phyloP scores from a whole-genome alignment of 208 protist species.

The Lotmaria passim region DNA sequence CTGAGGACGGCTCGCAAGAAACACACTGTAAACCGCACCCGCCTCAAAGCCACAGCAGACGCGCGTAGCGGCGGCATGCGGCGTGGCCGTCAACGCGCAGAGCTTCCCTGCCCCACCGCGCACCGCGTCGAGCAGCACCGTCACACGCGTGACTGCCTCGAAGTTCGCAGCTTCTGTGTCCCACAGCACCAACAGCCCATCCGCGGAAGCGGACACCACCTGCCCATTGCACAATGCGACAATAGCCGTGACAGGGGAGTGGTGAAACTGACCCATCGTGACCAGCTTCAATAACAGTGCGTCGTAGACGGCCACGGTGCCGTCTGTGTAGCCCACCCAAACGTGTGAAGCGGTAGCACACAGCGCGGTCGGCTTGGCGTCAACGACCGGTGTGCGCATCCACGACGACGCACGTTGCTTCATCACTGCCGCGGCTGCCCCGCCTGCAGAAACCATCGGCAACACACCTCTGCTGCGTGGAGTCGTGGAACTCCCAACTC shows the following conservation, averaged over 20 bases:
- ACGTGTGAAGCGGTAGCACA: conserved; percentile 65
- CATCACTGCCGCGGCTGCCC: background rate
- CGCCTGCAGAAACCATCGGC: background rate
- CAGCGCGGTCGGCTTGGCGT: conserved; percentile 33
- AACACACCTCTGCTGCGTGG: conserved; percentile 21
- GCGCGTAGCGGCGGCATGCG: conserved; percentile 27
- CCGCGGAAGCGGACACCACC: conserved; percentile 72
- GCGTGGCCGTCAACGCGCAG: conserved; percentile 21
- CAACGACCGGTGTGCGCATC: background rate
- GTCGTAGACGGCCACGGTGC: conserved; percentile 81
- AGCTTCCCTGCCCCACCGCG: conserved; percentile 19
- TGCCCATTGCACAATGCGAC: conserved; percentile 18
- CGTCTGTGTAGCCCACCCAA: conserved; percentile 80
- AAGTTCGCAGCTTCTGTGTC: conserved; percentile 72
- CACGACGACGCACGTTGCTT: too few species aligned
- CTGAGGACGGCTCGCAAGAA: conserved; percentile 50
- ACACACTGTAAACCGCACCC: conserved; percentile 54
- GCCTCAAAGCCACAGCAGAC: conserved; percentile 71
- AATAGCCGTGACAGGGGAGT: conserved; percentile 46
- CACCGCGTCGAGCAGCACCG: conserved; percentile 23
- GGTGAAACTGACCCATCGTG: conserved; percentile 71
- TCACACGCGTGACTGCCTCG: conserved; percentile 71
- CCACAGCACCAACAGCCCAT: conserved; percentile 83
- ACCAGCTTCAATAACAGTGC: conserved; percentile 64
- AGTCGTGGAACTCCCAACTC: too few species aligned